These are phyloP conservation scores for Pisolithus sp. DNA, from an alignment of 768 basidiomycete species.

Conservation along the genomic window DNA sequence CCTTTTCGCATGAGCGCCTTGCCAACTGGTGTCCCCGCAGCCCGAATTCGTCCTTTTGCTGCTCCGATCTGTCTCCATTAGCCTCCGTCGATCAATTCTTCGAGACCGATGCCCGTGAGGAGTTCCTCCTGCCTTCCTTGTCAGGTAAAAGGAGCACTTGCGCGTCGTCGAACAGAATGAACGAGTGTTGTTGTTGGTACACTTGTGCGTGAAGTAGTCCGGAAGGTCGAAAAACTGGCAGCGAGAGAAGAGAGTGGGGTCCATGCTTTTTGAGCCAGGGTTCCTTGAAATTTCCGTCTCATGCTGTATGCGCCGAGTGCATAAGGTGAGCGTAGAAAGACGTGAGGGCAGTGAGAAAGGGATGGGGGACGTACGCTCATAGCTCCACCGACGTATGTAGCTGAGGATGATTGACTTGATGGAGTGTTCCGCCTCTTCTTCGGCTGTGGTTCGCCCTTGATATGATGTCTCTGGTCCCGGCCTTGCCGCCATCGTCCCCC, in stretches of 20 bases:
- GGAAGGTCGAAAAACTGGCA: constrained; percentile 90
- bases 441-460: constrained; percentile 97
- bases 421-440: constrained; percentile 78
- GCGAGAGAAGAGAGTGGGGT: constrained; percentile 54
- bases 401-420: constrained; percentile 81
- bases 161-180: constrained; percentile 93
- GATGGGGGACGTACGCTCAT: constrained; percentile 66
- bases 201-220: constrained; percentile 93
- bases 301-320: constrained; percentile 41
- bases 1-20: constrained; percentile 67
- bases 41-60: constrained; percentile 55
- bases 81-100: constrained; percentile 56
- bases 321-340: not conserved
- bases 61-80: constrained; percentile 71
- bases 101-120: constrained; percentile 79
- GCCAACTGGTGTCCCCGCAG: constrained; percentile 82
- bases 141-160: constrained; percentile 90
- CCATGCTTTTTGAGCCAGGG: constrained; percentile 94
- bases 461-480: constrained; percentile 72
- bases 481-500: constrained; percentile 52
- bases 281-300: constrained; percentile 98
- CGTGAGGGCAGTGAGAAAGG: constrained; percentile 4
- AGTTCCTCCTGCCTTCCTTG: constrained; percentile 83
- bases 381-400: constrained; percentile 91
- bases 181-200: constrained; percentile 64